Evolutionary conservation across 345 rosid species (phyloP).

Genomic region (Microthlaspi erraticum): DNA sequence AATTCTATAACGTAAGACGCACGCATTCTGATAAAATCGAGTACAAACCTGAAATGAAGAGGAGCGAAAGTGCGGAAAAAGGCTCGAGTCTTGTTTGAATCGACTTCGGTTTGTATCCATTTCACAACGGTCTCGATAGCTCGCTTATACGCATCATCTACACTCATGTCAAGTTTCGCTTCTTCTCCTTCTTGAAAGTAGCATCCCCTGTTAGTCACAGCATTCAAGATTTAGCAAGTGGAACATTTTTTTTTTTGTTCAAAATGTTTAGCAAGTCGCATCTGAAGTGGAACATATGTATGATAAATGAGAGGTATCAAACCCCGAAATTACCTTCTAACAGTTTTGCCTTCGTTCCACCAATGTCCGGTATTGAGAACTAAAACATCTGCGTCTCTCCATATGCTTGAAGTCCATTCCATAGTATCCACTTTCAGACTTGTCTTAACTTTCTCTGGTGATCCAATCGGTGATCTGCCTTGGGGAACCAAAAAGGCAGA

Average conservation of each 20-base stretch:
- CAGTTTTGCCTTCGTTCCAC: conserved; percentile 87
- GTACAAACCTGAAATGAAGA: conserved; percentile 75
- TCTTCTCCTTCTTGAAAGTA: conserved; percentile 69
- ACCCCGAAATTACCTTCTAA: conserved; percentile 51
- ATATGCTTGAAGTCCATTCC: conserved; percentile 66
- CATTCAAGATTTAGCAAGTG: conserved; percentile 27
- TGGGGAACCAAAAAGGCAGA: conserved; percentile 76
- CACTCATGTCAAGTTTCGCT: conserved; percentile 65
- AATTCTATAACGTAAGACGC: too few species aligned
- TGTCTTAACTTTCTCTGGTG: conserved; percentile 61
- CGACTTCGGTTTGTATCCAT: conserved; percentile 62
- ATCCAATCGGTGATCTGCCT: conserved; percentile 63
- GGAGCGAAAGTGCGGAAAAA: conserved; percentile 78
- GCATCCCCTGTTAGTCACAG: conserved; percentile 55
- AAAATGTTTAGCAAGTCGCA: too few species aligned
- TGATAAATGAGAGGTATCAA: not conserved
- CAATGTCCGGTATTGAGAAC: conserved; percentile 91
- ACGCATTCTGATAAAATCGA: too few species aligned
- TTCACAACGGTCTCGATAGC: conserved; percentile 58
- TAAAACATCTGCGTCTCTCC: conserved; percentile 79
- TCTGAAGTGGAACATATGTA: conserved; percentile 3
- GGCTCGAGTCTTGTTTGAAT: conserved; percentile 61
- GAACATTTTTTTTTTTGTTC: too few species aligned
- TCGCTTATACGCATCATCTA: conserved; percentile 61
- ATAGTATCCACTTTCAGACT: conserved; percentile 67